A percentile compares a stretch with the other conserved stretches of the same genome.
Evolutionary conservation across 768 basidiomycete species (phyloP).

Genomic region (Boletus rubescentipes): DNA sequence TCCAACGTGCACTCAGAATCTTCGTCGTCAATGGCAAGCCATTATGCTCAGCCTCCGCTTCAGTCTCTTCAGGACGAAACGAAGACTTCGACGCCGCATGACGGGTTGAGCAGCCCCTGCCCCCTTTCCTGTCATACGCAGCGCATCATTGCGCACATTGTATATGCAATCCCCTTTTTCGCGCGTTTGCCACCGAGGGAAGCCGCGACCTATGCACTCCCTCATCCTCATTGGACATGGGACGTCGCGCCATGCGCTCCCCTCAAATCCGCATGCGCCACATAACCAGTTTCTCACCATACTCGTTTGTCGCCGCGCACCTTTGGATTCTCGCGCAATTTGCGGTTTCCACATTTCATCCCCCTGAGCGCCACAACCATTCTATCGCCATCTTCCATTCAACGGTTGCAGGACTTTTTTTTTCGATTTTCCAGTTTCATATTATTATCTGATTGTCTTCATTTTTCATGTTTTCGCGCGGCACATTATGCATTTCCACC

Average conservation of each 20-base stretch:
- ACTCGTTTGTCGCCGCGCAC: conserved; percentile 13
- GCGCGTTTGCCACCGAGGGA: conserved; percentile 25
- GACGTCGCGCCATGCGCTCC: conserved; percentile 26
- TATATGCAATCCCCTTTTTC: conserved; percentile 26
- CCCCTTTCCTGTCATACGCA: conserved; percentile 6
- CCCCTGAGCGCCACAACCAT: not conserved
- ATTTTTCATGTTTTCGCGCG: conserved; percentile 19
- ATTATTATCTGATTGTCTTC: conserved; percentile 30
- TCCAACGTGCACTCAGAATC: conserved; percentile 55
- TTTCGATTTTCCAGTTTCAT: conserved; percentile 21
- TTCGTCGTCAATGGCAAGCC: conserved; percentile 63
- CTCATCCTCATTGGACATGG: conserved; percentile 19
- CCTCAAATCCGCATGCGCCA: conserved; percentile 23
- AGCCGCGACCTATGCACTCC: conserved; percentile 21
- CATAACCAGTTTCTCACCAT: conserved; percentile 15
- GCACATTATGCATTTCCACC: conserved; percentile 29
- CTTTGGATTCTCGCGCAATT: conserved; percentile 21
- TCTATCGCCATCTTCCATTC: conserved; percentile 6
- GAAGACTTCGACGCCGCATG: conserved; percentile 32
- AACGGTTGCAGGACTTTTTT: conserved; percentile 6
- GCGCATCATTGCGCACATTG: conserved; percentile 15
- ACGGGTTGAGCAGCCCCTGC: conserved; percentile 20
- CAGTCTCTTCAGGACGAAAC: conserved; percentile 53
- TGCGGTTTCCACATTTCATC: conserved; percentile 10
- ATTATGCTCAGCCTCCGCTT: conserved; percentile 55